phyloP scores from a whole-genome alignment of 148 eudicot species.

The Silene uniflora region DNA sequence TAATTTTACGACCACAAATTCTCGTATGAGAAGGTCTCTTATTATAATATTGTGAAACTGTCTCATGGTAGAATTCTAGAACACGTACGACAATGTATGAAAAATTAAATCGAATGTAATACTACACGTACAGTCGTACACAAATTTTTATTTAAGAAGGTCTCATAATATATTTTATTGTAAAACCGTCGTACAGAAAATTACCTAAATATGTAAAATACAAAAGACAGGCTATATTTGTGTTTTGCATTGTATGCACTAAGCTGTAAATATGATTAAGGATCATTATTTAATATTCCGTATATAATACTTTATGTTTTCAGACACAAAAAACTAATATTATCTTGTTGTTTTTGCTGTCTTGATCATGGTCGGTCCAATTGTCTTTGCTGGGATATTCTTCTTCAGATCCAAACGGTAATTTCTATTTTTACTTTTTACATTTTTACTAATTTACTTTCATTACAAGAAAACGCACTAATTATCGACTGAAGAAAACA shows the following conservation, averaged over 20 bases:
- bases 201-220: not conserved
- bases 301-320: not conserved
- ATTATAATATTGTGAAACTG: not conserved
- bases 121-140: too few species aligned
- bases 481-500: too few species aligned
- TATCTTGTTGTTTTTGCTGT: conserved; percentile 8
- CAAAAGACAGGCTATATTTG: conserved; percentile 6
- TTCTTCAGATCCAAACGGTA: conserved; percentile 63
- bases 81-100: too few species aligned
- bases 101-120: too few species aligned
- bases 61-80: too few species aligned
- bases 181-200: too few species aligned
- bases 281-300: too few species aligned
- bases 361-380: conserved; percentile 14
- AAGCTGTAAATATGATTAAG: conserved; percentile 14
- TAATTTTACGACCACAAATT: not conserved
- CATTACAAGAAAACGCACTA: too few species aligned
- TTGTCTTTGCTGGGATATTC: conserved; percentile 17
- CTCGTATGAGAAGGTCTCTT: not conserved
- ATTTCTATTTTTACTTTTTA: not conserved
- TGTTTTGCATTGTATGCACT: not conserved
- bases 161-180: not conserved
- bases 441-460: too few species aligned
- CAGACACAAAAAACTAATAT: conserved; percentile 7
- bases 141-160: not conserved